phyloP scores from a whole-genome alignment of 192 early-diverging fungal genomes.

The Backusella australiensis region DNA sequence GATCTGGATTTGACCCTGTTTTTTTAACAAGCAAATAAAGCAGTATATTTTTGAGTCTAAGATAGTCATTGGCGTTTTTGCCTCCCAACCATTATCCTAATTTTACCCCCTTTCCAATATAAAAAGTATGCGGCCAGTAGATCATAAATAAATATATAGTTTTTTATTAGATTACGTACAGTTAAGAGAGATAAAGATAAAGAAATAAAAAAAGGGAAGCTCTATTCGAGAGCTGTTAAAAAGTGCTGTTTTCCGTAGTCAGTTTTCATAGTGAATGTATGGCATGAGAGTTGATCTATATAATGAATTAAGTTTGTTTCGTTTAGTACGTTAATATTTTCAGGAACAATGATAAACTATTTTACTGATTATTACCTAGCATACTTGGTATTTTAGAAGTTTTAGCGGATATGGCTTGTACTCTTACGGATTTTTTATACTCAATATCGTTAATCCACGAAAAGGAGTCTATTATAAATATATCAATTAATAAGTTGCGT shows the following conservation, averaged over 20 bases:
- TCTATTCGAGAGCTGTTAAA: neutral
- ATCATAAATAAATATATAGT: neutral
- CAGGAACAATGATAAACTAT: neutral
- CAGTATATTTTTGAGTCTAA: neutral
- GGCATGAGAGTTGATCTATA: constrained; percentile 1
- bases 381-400: neutral
- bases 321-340: neutral
- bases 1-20: neutral
- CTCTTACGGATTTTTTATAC: neutral
- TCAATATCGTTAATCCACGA: neutral
- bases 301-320: neutral
- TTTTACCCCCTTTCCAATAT: neutral
- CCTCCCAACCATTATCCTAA: neutral
- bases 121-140: neutral
- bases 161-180: neutral
- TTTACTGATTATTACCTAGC: neutral
- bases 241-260: neutral
- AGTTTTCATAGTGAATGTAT: neutral
- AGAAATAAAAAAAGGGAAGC: neutral
- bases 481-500: neutral
- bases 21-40: neutral
- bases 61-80: neutral
- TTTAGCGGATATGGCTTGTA: neutral
- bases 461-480: neutral
- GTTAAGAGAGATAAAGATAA: neutral